These are phyloP conservation scores for Jaapia argillacea DNA, from an alignment of 768 basidiomycete genomes.

Conservation along the genomic window DNA sequence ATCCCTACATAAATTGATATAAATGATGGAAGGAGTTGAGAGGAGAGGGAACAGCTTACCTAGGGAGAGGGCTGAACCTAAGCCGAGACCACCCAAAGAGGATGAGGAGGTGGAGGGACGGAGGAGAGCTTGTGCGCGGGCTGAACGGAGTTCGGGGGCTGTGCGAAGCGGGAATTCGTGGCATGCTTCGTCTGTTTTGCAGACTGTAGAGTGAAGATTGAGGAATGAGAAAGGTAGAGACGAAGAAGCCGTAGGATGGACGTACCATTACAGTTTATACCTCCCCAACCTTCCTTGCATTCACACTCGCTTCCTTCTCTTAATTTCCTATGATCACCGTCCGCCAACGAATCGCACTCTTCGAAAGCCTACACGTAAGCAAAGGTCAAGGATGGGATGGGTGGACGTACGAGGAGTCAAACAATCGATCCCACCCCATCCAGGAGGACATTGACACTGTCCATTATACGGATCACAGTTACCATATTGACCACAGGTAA, in stretches of 20 bases:
- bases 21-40: too few relatives aligned
- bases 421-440: constrained; percentile 98
- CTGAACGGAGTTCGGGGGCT: constrained; percentile 16
- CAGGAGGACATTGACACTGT: constrained; percentile 92
- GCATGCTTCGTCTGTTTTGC: constrained; percentile 75
- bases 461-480: constrained; percentile 88
- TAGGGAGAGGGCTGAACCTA: too few relatives aligned
- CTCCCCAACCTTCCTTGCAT: constrained; percentile 92
- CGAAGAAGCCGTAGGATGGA: neutral
- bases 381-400: too few relatives aligned
- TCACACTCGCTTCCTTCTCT: constrained; percentile 72
- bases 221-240: neutral
- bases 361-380: neutral
- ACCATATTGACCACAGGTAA: constrained; percentile 89
- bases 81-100: too few relatives aligned
- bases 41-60: too few relatives aligned
- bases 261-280: constrained; percentile 95
- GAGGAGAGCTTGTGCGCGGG: too few relatives aligned
- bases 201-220: constrained; percentile 46
- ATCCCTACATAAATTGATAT: too few relatives aligned
- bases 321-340: constrained; percentile 77
- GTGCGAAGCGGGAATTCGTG: constrained; percentile 61
- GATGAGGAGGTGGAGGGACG: too few relatives aligned
- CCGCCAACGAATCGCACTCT: constrained; percentile 94
- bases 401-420: constrained; percentile 70